Evolutionary conservation across 108 stramenopile genomes (phyloP).

Genomic region (Chaetoceros muelleri): DNA sequence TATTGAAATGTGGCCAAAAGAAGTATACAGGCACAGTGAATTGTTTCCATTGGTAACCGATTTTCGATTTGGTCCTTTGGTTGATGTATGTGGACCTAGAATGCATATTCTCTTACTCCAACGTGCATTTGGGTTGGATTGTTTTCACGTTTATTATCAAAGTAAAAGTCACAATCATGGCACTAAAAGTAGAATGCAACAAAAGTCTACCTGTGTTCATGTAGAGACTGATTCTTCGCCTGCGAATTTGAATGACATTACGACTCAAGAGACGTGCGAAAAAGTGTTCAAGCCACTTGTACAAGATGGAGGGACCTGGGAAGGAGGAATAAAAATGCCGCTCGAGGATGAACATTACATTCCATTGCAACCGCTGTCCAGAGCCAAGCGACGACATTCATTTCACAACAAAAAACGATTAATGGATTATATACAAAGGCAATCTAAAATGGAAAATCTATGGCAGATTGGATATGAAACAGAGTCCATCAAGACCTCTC

Average conservation of each 20-base stretch:
- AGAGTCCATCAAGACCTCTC: not conserved
- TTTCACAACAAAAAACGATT: constrained; percentile 19
- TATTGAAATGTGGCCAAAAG: constrained; percentile 64
- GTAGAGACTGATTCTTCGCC: not conserved
- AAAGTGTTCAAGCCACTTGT: constrained; percentile 20
- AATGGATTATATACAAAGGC: constrained; percentile 24
- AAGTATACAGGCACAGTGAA: constrained; percentile 39
- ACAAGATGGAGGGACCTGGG: constrained; percentile 43
- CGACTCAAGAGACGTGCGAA: too few relatives aligned
- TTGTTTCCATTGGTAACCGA: constrained; percentile 32
- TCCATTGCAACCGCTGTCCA: constrained; percentile 48
- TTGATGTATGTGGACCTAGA: constrained; percentile 28
- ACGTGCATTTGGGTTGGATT: constrained; percentile 61
- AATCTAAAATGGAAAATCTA: constrained; percentile 18
- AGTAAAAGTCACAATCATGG: constrained; percentile 25
- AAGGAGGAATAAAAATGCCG: constrained; percentile 19
- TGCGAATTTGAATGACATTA: not conserved
- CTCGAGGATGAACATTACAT: constrained; percentile 51
- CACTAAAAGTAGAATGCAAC: constrained; percentile 3
- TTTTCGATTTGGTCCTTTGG: constrained; percentile 50
- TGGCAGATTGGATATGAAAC: constrained; percentile 3
- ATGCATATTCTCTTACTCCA: constrained; percentile 31
- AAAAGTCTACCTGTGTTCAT: constrained; percentile 6
- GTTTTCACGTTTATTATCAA: constrained; percentile 59
- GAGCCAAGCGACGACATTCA: constrained; percentile 32